Evolutionary conservation across 1,139 yeast species (phyloP).

Genomic region (Taphrina communis): DNA sequence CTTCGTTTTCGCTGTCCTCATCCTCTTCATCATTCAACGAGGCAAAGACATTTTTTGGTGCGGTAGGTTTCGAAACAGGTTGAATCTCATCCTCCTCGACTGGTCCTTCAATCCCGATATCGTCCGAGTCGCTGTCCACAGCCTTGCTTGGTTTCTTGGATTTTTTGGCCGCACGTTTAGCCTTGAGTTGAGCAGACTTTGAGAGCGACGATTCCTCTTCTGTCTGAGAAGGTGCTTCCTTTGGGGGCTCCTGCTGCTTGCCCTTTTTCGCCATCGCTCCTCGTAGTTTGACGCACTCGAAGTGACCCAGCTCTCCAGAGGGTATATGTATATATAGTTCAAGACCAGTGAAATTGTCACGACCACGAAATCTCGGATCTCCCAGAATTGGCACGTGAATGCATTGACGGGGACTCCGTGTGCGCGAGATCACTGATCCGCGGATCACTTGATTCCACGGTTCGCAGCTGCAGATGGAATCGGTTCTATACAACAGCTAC

Average conservation of each 20-base stretch:
- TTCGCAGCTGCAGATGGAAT: too few relatives aligned
- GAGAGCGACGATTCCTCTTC: constrained; percentile 37
- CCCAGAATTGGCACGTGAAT: too few relatives aligned
- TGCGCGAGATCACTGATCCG: too few relatives aligned
- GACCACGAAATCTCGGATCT: too few relatives aligned
- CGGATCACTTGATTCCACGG: too few relatives aligned
- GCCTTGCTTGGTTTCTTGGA: constrained; percentile 35
- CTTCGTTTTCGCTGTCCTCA: constrained; percentile 17
- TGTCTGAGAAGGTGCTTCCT: neutral
- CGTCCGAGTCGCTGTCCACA: constrained; percentile 18
- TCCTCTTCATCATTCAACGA: constrained; percentile 26
- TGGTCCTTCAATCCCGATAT: constrained; percentile 28
- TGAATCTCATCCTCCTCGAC: constrained; percentile 8
- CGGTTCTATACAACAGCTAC: too few relatives aligned
- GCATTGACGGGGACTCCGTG: too few relatives aligned
- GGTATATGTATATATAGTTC: too few relatives aligned
- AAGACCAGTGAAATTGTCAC: too few relatives aligned
- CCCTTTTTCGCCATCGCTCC: constrained; percentile 38
- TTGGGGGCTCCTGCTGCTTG: constrained; percentile 25
- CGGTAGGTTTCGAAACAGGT: neutral
- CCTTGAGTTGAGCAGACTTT: constrained; percentile 33
- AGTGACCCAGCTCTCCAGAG: too few relatives aligned
- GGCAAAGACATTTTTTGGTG: constrained; percentile 32
- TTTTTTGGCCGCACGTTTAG: constrained; percentile 34
- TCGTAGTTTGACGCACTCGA: too few relatives aligned